These are phyloP conservation scores for Mallotus nudiflorus DNA, from an alignment of 345 rosid species.

Conservation along the genomic window DNA sequence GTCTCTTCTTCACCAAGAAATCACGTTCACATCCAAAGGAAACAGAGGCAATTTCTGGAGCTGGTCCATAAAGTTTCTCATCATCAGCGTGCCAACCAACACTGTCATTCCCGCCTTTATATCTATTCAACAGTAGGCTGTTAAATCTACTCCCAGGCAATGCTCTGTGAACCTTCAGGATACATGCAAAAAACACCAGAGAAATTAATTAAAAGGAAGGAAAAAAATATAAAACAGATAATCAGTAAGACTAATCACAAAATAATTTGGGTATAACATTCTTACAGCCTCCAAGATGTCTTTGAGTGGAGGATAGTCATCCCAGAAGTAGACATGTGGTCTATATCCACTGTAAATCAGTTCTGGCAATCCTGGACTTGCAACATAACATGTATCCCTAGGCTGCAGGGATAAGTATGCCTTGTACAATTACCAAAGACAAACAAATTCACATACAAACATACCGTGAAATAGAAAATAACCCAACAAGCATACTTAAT, in stretches of 20 bases:
- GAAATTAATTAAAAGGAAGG: neutral
- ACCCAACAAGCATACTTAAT: neutral
- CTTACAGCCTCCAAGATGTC: constrained; percentile 67
- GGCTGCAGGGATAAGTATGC: constrained; percentile 43
- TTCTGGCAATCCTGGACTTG: constrained; percentile 60
- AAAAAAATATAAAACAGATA: neutral
- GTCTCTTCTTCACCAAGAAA: constrained; percentile 69
- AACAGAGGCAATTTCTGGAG: constrained; percentile 78
- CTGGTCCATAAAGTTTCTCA: constrained; percentile 67
- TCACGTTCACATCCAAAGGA: constrained; percentile 92
- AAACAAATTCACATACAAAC: neutral
- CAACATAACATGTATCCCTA: constrained; percentile 79
- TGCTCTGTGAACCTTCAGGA: constrained; percentile 57
- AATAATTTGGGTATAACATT: neutral
- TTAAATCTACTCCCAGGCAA: constrained; percentile 83
- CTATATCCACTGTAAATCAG: constrained; percentile 67
- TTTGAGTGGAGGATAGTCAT: constrained; percentile 78
- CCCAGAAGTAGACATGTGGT: constrained; percentile 75
- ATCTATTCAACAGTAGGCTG: constrained; percentile 79
- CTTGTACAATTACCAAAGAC: neutral
- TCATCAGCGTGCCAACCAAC: constrained; percentile 95
- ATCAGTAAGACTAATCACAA: neutral
- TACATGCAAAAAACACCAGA: constrained; percentile 17
- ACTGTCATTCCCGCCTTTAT: constrained; percentile 69
- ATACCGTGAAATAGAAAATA: neutral